These are phyloP conservation scores for Talaromyces atroroseus DNA, from an alignment of 2,329 filamentous ascomycete species.

Conservation along the genomic window DNA sequence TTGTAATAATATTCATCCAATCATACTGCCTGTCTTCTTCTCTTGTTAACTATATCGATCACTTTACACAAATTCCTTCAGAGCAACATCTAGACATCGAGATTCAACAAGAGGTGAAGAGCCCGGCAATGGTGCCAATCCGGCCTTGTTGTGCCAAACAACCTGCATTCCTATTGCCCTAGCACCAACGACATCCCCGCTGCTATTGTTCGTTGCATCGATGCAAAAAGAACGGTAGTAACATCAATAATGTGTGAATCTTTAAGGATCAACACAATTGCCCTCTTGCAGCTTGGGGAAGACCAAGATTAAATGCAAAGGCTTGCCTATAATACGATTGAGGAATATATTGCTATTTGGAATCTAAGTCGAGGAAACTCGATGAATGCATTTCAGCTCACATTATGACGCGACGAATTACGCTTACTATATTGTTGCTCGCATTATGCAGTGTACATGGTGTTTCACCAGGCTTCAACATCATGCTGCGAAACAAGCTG, in stretches of 20 bases:
- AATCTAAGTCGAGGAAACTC: background rate
- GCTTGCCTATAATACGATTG: background rate
- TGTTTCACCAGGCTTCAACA: background rate
- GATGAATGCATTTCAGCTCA: background rate
- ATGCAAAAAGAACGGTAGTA: background rate
- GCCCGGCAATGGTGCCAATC: slow-evolving; percentile 11
- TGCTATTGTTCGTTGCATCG: slow-evolving; percentile 19
- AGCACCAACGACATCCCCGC: slow-evolving; percentile 37
- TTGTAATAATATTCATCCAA: too few relatives aligned
- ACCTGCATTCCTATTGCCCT: slow-evolving; percentile 35
- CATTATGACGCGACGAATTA: background rate
- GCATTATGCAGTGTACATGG: background rate
- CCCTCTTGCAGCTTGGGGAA: background rate
- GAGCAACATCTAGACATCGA: slow-evolving; percentile 5
- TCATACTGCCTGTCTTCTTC: too few relatives aligned
- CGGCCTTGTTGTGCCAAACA: slow-evolving; percentile 33
- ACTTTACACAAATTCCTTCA: slow-evolving; percentile 3
- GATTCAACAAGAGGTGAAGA: slow-evolving; percentile 13
- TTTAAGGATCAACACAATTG: background rate
- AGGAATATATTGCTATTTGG: background rate
- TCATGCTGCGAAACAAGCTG: background rate
- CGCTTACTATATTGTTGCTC: background rate
- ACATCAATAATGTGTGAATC: background rate
- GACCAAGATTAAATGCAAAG: background rate
- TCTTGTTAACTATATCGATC: too few relatives aligned